Evolutionary conservation across 78 protist genomes (phyloP).

Genomic region (Dictyostelium discoideum): dicty_2.7 NC_007088.5:6275501-6276000

Average conservation of each 20-base stretch:
- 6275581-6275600: too few relatives aligned
- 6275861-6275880: neutral
- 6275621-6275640: too few relatives aligned
- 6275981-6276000: constrained; percentile 64
- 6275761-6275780: neutral
- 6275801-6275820: neutral
- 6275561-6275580: too few relatives aligned
- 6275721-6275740: neutral
- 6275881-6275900: neutral
- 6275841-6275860: neutral
- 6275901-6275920: neutral
- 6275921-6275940: constrained; percentile 58
- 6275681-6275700: too few relatives aligned
- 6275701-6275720: too few relatives aligned
- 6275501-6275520: neutral
- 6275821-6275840: too few relatives aligned
- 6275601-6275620: too few relatives aligned
- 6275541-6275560: neutral
- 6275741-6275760: too few relatives aligned
- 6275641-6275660: too few relatives aligned
- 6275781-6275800: neutral
- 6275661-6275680: too few relatives aligned
- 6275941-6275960: constrained; percentile 36
- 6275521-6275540: neutral
- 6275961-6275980: constrained; percentile 59